Evolutionary conservation across 2,329 filamentous ascomycete species (phyloP), one percentile per base, ranked within the genome.

Genomic region (Falciphora oryzae): DNA sequence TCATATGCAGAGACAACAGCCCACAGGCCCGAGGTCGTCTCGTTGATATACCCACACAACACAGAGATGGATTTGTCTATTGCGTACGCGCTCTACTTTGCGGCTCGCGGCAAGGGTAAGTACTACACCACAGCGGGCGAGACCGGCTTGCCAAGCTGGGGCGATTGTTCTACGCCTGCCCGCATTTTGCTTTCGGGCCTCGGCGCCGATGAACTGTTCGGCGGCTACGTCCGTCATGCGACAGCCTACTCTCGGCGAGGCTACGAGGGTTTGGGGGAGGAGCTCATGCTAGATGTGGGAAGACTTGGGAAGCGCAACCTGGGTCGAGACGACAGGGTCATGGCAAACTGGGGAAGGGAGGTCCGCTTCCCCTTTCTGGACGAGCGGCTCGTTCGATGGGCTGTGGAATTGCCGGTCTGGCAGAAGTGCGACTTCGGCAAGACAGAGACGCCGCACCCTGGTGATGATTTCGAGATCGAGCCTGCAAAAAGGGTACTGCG

Each of bases 41-140:
- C 85, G 2, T 80, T 99, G 25, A 97, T 99, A 74, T 83, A 90
- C 69, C 95, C 95, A 0, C 95, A 99, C 76, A 94, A 97, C 69
- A 99, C 95, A 0, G 95, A 99, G 76, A 99, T 99, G 95, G 95
- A 99, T 71, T 81, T 99, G 0, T 99, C 95, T 4, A 99, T 99
- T 70, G 90, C 91, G 0, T 89, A 85, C 70, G 95, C 95, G 0
- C 81, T 99, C n/a, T 98, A 97, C 75, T 99, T 99, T 78, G 93
- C 95, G 7, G 89, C 94, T 0, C 85, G 92, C 56, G 94, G 93
- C 0, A 75, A 78, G 62, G 92, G 89, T 0, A 68, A 74, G 25
- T 78, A 81, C 56, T 77, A 77, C 64, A 10, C 10, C 22, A 53
- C 22, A 10, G 18, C 44, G 7, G 44, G 10, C 22, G 18, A 53